Evolutionary conservation across 805 yeast genomes (phyloP).

Genomic region (Spathaspora boniae): DNA sequence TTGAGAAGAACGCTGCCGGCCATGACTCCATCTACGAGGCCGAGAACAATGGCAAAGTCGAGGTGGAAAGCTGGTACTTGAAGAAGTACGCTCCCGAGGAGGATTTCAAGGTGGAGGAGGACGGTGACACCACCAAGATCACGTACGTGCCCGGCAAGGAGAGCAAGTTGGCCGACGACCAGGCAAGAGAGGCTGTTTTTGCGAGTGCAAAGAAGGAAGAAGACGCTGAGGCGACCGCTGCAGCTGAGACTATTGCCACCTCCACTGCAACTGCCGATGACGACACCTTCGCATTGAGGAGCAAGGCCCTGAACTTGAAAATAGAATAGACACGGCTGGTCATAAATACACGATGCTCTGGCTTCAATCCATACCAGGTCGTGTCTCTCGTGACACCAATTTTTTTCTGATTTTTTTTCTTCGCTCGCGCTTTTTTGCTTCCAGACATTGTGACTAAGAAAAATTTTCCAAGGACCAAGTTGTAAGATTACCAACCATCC

Average conservation of each 20-base stretch:
- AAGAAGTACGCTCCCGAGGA: constrained; percentile 67
- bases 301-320: background rate
- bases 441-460: too few relatives aligned
- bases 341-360: too few relatives aligned
- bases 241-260: too few relatives aligned
- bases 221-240: too few relatives aligned
- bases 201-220: constrained; percentile 22
- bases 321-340: background rate
- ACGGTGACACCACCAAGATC: constrained; percentile 36
- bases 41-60: constrained; percentile 70
- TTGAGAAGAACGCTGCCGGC: constrained; percentile 64
- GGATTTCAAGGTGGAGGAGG: constrained; percentile 42
- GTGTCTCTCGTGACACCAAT: too few relatives aligned
- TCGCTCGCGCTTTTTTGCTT: too few relatives aligned
- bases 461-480: too few relatives aligned
- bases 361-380: too few relatives aligned
- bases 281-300: background rate
- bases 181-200: constrained; percentile 18
- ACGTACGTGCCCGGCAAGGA: constrained; percentile 43
- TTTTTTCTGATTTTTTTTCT: too few relatives aligned
- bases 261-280: too few relatives aligned
- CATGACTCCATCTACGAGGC: constrained; percentile 91
- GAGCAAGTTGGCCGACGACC: constrained; percentile 39
- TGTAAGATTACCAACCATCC: too few relatives aligned
- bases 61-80: constrained; percentile 74